Percentiles rank a stretch among this genome's conserved stretches.
Evolutionary conservation across 129 eudicot species (phyloP).

Genomic region (Arctium minus): DNA sequence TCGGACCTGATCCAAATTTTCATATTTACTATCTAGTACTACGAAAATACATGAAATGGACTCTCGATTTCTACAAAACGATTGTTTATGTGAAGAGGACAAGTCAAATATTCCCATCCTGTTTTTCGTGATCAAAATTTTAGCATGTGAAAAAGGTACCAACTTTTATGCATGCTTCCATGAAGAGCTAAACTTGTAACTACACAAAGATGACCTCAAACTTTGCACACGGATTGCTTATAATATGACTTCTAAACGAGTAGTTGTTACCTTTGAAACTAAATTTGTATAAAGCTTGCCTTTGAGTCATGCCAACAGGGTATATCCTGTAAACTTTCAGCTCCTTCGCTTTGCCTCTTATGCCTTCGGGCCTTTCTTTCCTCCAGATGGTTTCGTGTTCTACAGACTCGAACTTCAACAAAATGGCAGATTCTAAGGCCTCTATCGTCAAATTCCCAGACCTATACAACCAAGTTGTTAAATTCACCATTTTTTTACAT

Average conservation of each 20-base stretch:
- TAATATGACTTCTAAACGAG: slow-evolving; percentile 49
- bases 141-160: neutral
- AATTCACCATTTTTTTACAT: neutral
- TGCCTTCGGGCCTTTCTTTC: slow-evolving; percentile 68
- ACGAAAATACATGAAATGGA: too few relatives aligned
- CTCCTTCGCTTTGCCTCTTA: slow-evolving; percentile 51
- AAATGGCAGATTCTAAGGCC: slow-evolving; percentile 62
- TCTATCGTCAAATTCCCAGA: slow-evolving; percentile 69
- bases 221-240: slow-evolving; percentile 66
- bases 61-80: too few relatives aligned
- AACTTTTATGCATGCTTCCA: neutral
- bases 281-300: slow-evolving; percentile 83
- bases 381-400: slow-evolving; percentile 86
- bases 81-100: too few relatives aligned
- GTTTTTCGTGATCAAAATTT: too few relatives aligned
- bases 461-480: slow-evolving; percentile 30
- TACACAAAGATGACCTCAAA: slow-evolving; percentile 87
- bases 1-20: too few relatives aligned
- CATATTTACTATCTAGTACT: too few relatives aligned
- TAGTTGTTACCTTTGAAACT: slow-evolving; percentile 45
- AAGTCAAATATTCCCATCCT: too few relatives aligned
- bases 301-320: slow-evolving; percentile 82
- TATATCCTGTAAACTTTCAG: slow-evolving; percentile 61
- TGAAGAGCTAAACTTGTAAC: neutral
- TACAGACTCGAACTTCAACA: slow-evolving; percentile 51